Base-by-base conservation (phyloP, 202 grass and related monocot genomes). In the Carex arenaria region DNA sequence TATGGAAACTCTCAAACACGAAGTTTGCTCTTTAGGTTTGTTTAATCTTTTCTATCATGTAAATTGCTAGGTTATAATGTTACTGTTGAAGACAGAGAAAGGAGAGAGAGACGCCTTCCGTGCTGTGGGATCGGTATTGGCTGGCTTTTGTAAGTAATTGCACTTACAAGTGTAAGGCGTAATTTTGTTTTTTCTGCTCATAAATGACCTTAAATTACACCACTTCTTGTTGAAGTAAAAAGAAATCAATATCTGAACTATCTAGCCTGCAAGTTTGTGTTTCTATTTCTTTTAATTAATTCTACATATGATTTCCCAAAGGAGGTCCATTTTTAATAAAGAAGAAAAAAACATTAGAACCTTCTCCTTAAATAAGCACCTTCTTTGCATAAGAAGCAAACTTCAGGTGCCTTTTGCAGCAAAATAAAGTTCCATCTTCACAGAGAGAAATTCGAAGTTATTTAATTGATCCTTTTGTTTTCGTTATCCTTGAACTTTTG, bases 91-190 rank as follows among this genome's bases (percentile, higher is more conserved):
- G 85, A 79, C 51, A 85, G 86, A 18, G 74, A 78, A 17, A 64
- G 88, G 81, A 98, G 93, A 86, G 72, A 88, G 71, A 87, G 82
- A 3, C 92, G 84, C 18, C 95, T 98, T 89, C 95, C 90, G 36
- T 98, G 86, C 54, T 98, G 92, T 70, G 95, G 92, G 30, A 81
- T 98, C 61, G 95, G 95, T 62, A 89, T 98, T 83, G 95, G 95
- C 40, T 98, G 95, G 95, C 62, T 93, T 83, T 45, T 98, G 95
- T 98, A 92, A 90, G 92, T 88, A 54, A 78, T 15, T 23, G 14
- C 23, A 32, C 15, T 70, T 72, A 7, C 72, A n/a, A 30, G 17
- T 49, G 10, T 42, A 67, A 67, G 49, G 6, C 47, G 0, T 12
- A 13, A 7, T 59, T 61, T 75, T 28, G 26, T 26, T 31, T 30